Percentiles rank a stretch among this genome's conserved stretches.
phyloP scores from a whole-genome alignment of 352 stramenopile genomes.

The Peronosclerospora sorghi region DNA sequence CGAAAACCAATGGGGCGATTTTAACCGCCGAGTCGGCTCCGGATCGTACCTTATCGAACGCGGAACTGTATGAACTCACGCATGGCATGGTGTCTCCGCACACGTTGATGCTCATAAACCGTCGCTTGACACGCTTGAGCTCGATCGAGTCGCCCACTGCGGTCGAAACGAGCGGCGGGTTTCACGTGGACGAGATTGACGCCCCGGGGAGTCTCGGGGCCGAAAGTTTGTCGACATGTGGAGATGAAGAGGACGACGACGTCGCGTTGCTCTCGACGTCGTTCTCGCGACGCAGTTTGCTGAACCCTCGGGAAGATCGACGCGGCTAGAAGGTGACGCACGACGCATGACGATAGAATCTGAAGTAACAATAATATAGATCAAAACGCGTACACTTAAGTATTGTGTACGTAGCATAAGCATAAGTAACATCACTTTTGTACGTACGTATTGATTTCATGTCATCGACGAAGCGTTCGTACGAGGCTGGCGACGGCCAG shows the following conservation, averaged over 20 bases:
- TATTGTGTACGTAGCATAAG: no score
- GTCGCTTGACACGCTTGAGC: slow-evolving; percentile 44
- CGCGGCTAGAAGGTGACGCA: slow-evolving; percentile 21
- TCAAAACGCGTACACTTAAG: no score
- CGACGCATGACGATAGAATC: no score
- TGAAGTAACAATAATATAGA: no score
- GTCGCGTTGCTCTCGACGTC: slow-evolving; percentile 21
- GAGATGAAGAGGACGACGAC: slow-evolving; percentile 26
- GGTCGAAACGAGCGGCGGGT: slow-evolving; percentile 12
- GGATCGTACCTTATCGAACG: slow-evolving; percentile 36
- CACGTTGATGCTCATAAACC: slow-evolving; percentile 53
- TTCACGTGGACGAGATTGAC: slow-evolving; percentile 40
- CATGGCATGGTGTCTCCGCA: slow-evolving; percentile 68
- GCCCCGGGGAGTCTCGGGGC: slow-evolving; percentile 20
- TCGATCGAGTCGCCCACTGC: slow-evolving; percentile 72
- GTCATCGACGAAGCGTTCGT: slow-evolving; percentile 14
- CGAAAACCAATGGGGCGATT: slow-evolving; percentile 9
- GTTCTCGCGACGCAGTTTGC: slow-evolving; percentile 23
- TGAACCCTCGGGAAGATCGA: slow-evolving; percentile 34
- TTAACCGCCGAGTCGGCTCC: slow-evolving; percentile 7
- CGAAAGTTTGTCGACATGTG: slow-evolving; percentile 19
- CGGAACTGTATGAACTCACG: slow-evolving; percentile 72
- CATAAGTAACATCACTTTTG: no score
- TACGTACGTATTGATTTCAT: background rate
- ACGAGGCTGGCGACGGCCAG: slow-evolving; percentile 2